phyloP scores from a whole-genome alignment of 2,329 filamentous ascomycete genomes.

The Aspergillus clavatus region DNA sequence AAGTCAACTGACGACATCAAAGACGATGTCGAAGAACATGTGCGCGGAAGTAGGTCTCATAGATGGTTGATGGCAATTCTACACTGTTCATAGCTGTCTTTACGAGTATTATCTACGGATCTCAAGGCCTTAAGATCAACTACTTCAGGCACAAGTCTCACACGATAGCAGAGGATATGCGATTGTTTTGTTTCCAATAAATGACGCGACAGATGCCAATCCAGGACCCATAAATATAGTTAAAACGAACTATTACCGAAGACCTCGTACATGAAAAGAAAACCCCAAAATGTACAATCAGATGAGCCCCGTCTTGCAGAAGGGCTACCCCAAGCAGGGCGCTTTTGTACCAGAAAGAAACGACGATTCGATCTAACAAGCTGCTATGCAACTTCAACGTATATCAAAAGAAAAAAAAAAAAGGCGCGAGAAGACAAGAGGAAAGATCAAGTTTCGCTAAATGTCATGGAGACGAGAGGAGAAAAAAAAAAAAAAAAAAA shows the following conservation, averaged over 20 bases:
- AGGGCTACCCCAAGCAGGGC: background rate
- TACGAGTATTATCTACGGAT: too few relatives aligned
- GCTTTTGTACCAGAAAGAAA: background rate
- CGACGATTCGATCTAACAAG: background rate
- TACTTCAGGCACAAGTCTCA: too few relatives aligned
- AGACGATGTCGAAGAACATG: background rate
- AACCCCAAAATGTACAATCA: conserved; percentile 15
- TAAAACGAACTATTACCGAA: conserved; percentile 11
- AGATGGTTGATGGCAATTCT: too few relatives aligned
- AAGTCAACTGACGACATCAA: background rate
- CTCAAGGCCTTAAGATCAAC: background rate
- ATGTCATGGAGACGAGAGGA: background rate
- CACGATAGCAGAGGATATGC: too few relatives aligned
- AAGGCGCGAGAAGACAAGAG: background rate
- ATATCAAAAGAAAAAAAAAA: background rate
- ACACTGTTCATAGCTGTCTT: too few relatives aligned
- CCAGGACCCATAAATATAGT: conserved; percentile 1
- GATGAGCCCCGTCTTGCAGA: background rate
- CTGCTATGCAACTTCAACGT: background rate
- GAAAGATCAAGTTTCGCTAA: background rate
- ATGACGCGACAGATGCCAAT: background rate
- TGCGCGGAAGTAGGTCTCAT: too few relatives aligned
- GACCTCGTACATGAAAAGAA: conserved; percentile 16
- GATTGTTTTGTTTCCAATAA: too few relatives aligned
- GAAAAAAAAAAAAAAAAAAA: background rate